Conservation (phyloP, 2,329 filamentous ascomycete genomes). For the Claviceps maximensis region DNA sequence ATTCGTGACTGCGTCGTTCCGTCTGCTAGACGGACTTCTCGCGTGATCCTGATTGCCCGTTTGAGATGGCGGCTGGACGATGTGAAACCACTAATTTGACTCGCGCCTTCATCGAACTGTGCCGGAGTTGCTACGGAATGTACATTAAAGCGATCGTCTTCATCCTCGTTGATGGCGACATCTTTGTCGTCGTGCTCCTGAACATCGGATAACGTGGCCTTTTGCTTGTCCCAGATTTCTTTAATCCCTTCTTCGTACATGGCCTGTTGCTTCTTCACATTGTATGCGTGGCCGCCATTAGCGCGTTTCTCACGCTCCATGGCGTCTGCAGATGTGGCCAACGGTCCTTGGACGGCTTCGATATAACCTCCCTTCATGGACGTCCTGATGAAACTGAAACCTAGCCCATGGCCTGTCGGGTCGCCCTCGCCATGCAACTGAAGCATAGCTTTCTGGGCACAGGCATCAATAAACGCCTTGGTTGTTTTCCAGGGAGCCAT, state of each 20-base stretch:
- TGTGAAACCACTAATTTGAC: conserved; percentile 60
- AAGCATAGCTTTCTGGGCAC: conserved; percentile 91
- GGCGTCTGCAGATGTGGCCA: conserved; percentile 63
- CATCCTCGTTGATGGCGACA: conserved; percentile 42
- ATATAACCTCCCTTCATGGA: conserved; percentile 97
- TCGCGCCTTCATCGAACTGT: conserved; percentile 61
- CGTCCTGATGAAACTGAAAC: conserved; percentile 93
- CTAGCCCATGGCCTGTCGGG: conserved; percentile 82
- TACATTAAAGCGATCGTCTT: conserved; percentile 57
- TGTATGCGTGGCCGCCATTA: conserved; percentile 91
- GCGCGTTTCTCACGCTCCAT: conserved; percentile 78
- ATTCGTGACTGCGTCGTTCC: conserved; percentile 47
- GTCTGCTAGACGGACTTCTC: conserved; percentile 36
- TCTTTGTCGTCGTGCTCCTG: conserved; percentile 55
- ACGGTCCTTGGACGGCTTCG: conserved; percentile 58
- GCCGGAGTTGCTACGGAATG: conserved; percentile 59
- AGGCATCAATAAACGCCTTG: conserved; percentile 91
- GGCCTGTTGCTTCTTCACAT: conserved; percentile 85
- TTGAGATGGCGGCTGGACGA: conserved; percentile 51
- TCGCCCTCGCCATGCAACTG: conserved; percentile 89
- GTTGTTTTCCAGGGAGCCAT: conserved; percentile 94
- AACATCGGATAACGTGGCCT: conserved; percentile 58
- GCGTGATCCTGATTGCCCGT: conserved; percentile 60
- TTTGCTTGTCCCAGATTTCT: conserved; percentile 86
- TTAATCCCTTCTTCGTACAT: conserved; percentile 86